Evolutionary conservation across 2,329 filamentous ascomycete genomes (phyloP).

Genomic region (Fusarium pseudograminearum): DNA sequence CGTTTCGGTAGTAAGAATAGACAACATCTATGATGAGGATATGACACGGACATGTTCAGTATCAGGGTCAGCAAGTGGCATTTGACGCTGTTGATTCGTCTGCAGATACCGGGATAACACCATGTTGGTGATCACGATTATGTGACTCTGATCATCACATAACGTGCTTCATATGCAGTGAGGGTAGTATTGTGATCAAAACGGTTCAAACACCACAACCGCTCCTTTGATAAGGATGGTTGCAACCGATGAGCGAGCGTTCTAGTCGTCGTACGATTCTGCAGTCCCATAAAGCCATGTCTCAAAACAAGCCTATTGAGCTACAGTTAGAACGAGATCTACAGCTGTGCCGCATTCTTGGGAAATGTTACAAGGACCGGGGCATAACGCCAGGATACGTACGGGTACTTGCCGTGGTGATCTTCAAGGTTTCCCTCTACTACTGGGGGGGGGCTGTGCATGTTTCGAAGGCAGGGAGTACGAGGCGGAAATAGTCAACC

Average conservation of each 20-base stretch:
- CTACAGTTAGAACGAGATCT: conserved; percentile 16
- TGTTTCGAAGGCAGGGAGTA: conserved; percentile 12
- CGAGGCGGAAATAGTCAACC: conserved; percentile 17
- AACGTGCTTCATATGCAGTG: conserved; percentile 18
- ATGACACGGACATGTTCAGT: conserved; percentile 1
- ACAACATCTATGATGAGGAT: conserved; percentile 2
- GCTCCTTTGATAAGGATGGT: conserved; percentile 21
- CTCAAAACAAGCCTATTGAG: conserved; percentile 26
- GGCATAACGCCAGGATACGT: conserved; percentile 9
- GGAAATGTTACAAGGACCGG: conserved; percentile 20
- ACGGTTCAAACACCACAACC: conserved; percentile 9
- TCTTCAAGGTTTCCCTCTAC: conserved; percentile 20
- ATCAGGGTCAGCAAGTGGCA: conserved; percentile 1
- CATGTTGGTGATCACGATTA: not conserved
- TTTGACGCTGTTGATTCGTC: not conserved
- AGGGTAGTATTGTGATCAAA: conserved; percentile 22
- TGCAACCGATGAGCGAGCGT: conserved; percentile 7
- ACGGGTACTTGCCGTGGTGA: conserved; percentile 25
- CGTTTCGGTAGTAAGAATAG: conserved; percentile 8
- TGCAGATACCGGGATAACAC: not conserved
- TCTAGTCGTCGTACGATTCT: conserved; percentile 40
- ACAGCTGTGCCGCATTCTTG: conserved; percentile 24
- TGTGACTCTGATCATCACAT: conserved; percentile 6
- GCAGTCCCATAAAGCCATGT: conserved; percentile 35
- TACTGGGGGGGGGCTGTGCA: conserved; percentile 21